Evolutionary conservation across 495 filamentous ascomycete genomes (phyloP).

Genomic region (Penicillium lagena): DNA sequence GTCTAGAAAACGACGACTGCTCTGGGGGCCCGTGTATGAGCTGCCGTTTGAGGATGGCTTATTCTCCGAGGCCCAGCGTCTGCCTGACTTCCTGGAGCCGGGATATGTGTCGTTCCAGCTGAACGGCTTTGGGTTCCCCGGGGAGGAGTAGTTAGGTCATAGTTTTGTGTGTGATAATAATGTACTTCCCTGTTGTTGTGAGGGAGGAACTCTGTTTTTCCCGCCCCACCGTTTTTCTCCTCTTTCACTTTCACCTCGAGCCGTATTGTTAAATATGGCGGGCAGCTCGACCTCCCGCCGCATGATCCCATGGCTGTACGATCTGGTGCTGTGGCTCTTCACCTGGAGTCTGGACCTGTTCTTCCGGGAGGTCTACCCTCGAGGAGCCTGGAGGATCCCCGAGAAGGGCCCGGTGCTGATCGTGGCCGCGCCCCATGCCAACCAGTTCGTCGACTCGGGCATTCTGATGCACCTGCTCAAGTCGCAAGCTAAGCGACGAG

Average conservation of each 20-base stretch:
- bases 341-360: constrained; percentile 84
- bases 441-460: constrained; percentile 94
- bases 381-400: constrained; percentile 87
- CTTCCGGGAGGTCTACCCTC: constrained; percentile 93
- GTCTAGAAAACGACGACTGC: constrained; percentile 21
- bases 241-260: too few relatives aligned
- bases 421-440: constrained; percentile 94
- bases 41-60: constrained; percentile 11
- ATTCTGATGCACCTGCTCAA: constrained; percentile 84
- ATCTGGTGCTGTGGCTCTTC: constrained; percentile 72
- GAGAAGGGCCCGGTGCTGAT: constrained; percentile 81
- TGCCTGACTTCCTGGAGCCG: constrained; percentile 16
- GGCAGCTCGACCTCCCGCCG: constrained; percentile 4
- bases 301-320: constrained; percentile 68
- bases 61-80: constrained; percentile 12
- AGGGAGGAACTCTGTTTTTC: neutral
- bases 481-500: constrained; percentile 75
- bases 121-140: constrained; percentile 6
- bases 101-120: constrained; percentile 18
- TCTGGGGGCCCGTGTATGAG: constrained; percentile 11
- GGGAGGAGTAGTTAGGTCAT: neutral
- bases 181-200: neutral
- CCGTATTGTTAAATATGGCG: constrained; percentile 8
- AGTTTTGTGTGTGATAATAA: neutral
- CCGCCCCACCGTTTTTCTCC: too few relatives aligned